phyloP scores from a whole-genome alignment of 2,329 filamentous ascomycete species.

The Albifimbria verrucaria region DNA sequence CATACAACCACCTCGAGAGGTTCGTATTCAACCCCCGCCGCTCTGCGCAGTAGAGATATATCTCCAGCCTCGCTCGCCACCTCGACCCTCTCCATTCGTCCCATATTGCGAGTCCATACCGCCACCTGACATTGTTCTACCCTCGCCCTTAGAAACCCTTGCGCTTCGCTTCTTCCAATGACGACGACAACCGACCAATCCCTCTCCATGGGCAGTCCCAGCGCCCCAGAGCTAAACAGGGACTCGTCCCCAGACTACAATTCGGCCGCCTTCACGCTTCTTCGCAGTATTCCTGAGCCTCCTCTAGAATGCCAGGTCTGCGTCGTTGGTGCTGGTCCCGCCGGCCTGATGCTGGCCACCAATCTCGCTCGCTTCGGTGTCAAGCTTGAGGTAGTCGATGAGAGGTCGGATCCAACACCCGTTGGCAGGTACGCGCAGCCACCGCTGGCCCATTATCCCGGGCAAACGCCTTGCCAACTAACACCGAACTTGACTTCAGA shows the following conservation, averaged over 20 bases:
- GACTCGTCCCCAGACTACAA: conserved; percentile 28
- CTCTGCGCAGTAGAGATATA: no score
- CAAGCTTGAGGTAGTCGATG: conserved; percentile 63
- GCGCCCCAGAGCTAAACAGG: conserved; percentile 29
- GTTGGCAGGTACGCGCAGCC: conserved; percentile 49
- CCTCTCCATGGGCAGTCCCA: conserved; percentile 17
- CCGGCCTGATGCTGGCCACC: conserved; percentile 52
- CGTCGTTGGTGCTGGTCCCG: conserved; percentile 54
- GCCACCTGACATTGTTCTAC: no score
- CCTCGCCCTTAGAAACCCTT: background rate
- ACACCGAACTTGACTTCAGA: conserved; percentile 27
- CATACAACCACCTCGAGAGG: no score
- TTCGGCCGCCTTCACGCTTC: conserved; percentile 44
- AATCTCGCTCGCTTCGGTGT: conserved; percentile 64
- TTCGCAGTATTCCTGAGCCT: conserved; percentile 46
- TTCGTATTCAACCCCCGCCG: no score
- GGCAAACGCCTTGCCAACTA: conserved; percentile 8
- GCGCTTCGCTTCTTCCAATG: background rate
- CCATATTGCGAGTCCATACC: no score
- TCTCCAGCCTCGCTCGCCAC: no score
- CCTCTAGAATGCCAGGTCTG: conserved; percentile 45
- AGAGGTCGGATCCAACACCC: conserved; percentile 63
- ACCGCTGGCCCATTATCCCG: conserved; percentile 4
- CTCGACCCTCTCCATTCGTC: no score
- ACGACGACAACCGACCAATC: background rate